A percentile compares a stretch with the other conserved stretches of the same genome.
Evolutionary conservation across 495 filamentous ascomycete species (phyloP).

Genomic region (Penicillium silybi): DNA sequence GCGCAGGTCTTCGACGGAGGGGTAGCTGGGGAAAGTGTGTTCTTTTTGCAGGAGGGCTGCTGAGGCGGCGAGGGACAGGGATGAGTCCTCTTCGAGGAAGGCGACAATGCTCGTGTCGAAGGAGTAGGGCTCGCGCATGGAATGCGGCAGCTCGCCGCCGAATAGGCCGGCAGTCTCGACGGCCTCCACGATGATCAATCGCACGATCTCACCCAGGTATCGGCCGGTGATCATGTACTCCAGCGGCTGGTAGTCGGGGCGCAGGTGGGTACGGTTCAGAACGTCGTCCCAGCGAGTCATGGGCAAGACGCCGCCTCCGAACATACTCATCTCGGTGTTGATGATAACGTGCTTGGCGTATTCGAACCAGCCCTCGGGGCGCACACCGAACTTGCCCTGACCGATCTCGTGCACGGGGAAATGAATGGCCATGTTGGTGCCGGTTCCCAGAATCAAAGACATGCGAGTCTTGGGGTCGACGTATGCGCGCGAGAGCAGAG

Average conservation of each 20-base stretch:
- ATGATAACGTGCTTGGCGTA: slow-evolving; percentile 63
- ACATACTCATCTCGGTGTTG: slow-evolving; percentile 90
- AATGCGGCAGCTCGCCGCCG: slow-evolving; percentile 52
- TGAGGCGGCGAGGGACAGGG: slow-evolving; percentile 41
- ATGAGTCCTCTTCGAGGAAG: slow-evolving; percentile 47
- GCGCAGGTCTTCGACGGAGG: slow-evolving; percentile 48
- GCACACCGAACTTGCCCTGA: slow-evolving; percentile 52
- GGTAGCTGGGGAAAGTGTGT: slow-evolving; percentile 44
- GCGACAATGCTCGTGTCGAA: slow-evolving; percentile 70
- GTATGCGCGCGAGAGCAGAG: slow-evolving; percentile 75
- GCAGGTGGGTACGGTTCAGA: slow-evolving; percentile 65
- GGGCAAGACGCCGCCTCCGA: slow-evolving; percentile 62
- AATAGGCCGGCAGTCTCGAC: slow-evolving; percentile 47
- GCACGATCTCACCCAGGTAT: slow-evolving; percentile 80
- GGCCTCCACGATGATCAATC: slow-evolving; percentile 73
- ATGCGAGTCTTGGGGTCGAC: slow-evolving; percentile 58
- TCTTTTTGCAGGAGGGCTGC: slow-evolving; percentile 46
- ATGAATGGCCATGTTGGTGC: slow-evolving; percentile 77
- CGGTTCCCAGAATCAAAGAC: slow-evolving; percentile 82
- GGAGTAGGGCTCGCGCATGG: slow-evolving; percentile 59
- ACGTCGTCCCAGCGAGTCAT: slow-evolving; percentile 72
- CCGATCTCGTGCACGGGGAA: slow-evolving; percentile 63
- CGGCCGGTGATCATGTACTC: slow-evolving; percentile 87
- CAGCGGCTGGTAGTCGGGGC: slow-evolving; percentile 81
- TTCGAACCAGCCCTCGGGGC: slow-evolving; percentile 42